Base-by-base conservation (phyloP, 441 rosid species). In the Viola pubescens region DNA sequence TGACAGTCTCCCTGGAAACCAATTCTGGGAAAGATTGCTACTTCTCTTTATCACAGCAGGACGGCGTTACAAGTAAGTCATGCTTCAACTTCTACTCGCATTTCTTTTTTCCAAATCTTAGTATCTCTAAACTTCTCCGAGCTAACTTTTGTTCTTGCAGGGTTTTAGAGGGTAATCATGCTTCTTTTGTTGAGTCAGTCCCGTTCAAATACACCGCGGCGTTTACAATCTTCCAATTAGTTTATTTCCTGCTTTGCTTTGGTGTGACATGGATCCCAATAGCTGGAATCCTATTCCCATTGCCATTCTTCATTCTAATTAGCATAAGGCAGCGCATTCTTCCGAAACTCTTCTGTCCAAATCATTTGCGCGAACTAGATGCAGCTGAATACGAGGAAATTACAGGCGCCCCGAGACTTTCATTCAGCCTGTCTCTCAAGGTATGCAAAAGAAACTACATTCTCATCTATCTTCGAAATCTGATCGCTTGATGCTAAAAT, bases 201-300 rank as follows among this genome's bases (percentile, higher is more conserved):
- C 88, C 85, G 0, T 80, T 70, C 79, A 80, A 79, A 62, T 61
- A 63, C 60, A 77, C 74, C 0, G 74, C 70, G 2, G 9, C 40
- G 7, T 83, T 83, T 54, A 83, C 88, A 4, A 69, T 79, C 49
- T 71, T 83, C 75, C 85, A 83, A 34, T 44, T 80, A 5, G 78
- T 72, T 19, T 83, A 83, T 52, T 65, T 81, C 49, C 69, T 79
- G 38, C 54, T 79, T 4, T 80, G 85, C 54, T 81, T 54, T 40
- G 83, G 88, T 3, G 60, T 80, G 52, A 83, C 85, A n/a, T 80
- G 88, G 85, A 79, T 83, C 43, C 88, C 82, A 4, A 65, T 80
- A 6, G 88, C 82, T 0, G 85, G 88, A 19, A 70, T 80, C 49
- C 54, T 82, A 59, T 82, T 82, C 56, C 88, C 88, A 0, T 48